A percentile compares a stretch with the other conserved stretches of the same genome.
phyloP scores from a whole-genome alignment of 2,329 filamentous ascomycete genomes.

The Apiospora hydei region DNA sequence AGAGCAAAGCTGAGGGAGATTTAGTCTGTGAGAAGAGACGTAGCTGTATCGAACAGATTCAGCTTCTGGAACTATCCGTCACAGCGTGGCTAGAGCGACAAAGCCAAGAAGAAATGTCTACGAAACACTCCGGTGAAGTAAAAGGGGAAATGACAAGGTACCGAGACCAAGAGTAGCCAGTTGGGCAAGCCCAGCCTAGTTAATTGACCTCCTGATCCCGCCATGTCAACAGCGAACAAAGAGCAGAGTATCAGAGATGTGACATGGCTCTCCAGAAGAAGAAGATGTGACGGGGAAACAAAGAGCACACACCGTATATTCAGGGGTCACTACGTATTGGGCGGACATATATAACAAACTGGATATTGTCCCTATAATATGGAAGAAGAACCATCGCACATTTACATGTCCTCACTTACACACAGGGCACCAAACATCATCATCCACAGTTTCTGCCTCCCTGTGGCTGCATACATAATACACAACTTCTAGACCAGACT shows the following conservation, averaged over 20 bases:
- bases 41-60: too few species aligned
- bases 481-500: too few species aligned
- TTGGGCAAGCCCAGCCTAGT: too few species aligned
- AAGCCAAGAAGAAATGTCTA: too few species aligned
- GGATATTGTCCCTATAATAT: background rate
- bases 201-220: background rate
- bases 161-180: background rate
- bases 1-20: too few species aligned
- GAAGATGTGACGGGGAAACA: background rate
- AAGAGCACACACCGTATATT: conserved; percentile 1
- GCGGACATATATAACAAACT: background rate
- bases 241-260: background rate
- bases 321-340: background rate
- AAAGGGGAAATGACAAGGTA: background rate
- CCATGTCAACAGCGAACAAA: background rate
- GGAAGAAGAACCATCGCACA: background rate
- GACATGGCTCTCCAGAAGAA: background rate
- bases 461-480: too few species aligned
- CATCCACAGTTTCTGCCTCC: background rate
- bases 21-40: too few species aligned
- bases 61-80: too few species aligned
- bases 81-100: too few species aligned
- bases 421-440: background rate
- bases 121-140: too few species aligned
- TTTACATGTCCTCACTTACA: background rate